Base-by-base conservation (phyloP, 495 filamentous ascomycete genomes). In the Glutinoglossum americanum region DNA sequence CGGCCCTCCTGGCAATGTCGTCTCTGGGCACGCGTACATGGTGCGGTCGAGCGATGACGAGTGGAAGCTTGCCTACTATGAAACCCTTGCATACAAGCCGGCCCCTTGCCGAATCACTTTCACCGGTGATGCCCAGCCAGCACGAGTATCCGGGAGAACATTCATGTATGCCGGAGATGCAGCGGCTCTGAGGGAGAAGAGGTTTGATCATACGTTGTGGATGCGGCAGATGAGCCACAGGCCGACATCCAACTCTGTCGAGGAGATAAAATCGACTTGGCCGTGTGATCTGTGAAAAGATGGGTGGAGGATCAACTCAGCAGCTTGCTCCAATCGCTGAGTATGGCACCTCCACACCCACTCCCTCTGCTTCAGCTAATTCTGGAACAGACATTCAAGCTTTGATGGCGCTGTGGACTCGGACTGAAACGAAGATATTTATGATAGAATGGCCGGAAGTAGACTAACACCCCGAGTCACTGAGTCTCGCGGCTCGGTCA, bases 51-150 rank as follows among this genome's bases (percentile, higher is more conserved):
- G 59, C 48, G 62, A 62, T 49, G 62, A 61, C 28, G 60, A 56
- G 10, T 55, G 57, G 47, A 65, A 59, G 48, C 49, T 63, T 15
- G 57, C 60, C 0, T 32, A 59, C 51, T 63, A 63, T 58, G 60
- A 65, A 56, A 65, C 63, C 0, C 63, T 56, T 28, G 62, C 61
- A 23, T 65, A 65, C 35, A 53, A 51, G 27, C 37, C 37, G 37
- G 37, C 37, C 37, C 37, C 37, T 41, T 41, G 37, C 15, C 37
- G 30, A 44, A 45, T 26, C 33, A 56, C 33, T 45, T 56, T 56
- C 32, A 41, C 33, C 15, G 55, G 45, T 41, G 55, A 23, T 41
- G n/a, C 23, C 26, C 23, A 41, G 33, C 55, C 55, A 28, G 25
- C 21, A 8, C 15, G 45, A 56, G 55, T 41, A 19, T 45, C 45